These are phyloP conservation scores for Phlyctochytrium arcticum DNA, from an alignment of 192 early-diverging fungal genomes.

Conservation along the genomic window DNA sequence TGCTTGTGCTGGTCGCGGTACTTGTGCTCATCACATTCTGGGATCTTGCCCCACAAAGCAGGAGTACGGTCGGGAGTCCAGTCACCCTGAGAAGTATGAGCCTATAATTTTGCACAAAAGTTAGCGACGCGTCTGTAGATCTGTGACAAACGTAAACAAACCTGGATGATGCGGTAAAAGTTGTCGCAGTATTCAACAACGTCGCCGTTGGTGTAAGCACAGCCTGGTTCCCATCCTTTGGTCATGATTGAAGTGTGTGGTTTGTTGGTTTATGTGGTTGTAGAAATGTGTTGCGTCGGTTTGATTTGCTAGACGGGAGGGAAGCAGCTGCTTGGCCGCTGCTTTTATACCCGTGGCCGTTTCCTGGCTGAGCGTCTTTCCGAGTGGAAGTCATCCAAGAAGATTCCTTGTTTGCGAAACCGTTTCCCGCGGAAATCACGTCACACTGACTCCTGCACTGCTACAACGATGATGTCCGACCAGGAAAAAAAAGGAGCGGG, in stretches of 20 bases:
- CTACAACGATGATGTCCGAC: no score
- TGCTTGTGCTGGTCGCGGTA: conserved; percentile 1
- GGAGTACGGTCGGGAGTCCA: conserved; percentile 17
- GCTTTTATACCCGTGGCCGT: neutral
- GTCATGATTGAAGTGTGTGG: conserved; percentile 5
- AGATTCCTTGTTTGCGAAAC: neutral
- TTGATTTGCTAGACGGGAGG: neutral
- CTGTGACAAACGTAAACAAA: neutral
- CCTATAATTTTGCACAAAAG: neutral
- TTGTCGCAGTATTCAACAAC: conserved; percentile 14
- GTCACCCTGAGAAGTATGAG: conserved; percentile 22
- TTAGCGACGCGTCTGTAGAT: neutral
- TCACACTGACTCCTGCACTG: no score
- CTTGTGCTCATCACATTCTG: neutral
- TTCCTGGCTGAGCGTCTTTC: neutral
- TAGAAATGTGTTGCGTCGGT: neutral
- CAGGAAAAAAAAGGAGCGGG: no score
- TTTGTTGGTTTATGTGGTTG: neutral
- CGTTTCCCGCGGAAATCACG: no score
- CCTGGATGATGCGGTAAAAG: conserved; percentile 21
- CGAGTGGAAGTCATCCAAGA: neutral
- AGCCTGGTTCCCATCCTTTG: conserved; percentile 21
- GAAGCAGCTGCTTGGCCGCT: neutral
- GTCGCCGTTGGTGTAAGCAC: conserved; percentile 9
- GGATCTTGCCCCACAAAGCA: conserved; percentile 20